Percentiles rank a stretch among this genome's conserved stretches.
Conservation (phyloP, 805 yeast species). For the Grigorovia jiainica region DNA sequence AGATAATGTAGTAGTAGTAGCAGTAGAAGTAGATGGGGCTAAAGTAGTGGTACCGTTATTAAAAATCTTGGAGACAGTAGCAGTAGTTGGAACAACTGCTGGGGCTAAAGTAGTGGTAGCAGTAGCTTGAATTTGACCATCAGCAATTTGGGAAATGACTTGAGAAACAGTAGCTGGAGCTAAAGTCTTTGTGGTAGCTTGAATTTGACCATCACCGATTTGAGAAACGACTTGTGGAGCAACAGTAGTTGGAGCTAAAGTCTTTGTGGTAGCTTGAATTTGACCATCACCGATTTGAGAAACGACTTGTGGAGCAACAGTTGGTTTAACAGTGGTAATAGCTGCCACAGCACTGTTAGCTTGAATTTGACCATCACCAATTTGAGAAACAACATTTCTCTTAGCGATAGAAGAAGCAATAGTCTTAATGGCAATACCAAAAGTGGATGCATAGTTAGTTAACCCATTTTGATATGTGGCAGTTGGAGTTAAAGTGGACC, state of each 20-base stretch:
- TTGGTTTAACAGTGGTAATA: slow-evolving; percentile 6
- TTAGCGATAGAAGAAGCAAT: slow-evolving; percentile 24
- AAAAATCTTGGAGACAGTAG: slow-evolving; percentile 20
- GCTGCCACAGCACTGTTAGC: slow-evolving; percentile 25
- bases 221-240: slow-evolving; percentile 37
- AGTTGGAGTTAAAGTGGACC: slow-evolving; percentile 33
- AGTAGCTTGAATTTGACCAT: slow-evolving; percentile 44
- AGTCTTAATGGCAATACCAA: slow-evolving; percentile 34
- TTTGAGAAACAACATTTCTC: slow-evolving; percentile 40
- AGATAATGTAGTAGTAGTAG: slow-evolving; percentile 15
- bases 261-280: slow-evolving; percentile 36
- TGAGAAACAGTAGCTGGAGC: no score
- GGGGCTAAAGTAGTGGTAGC: slow-evolving; percentile 30
- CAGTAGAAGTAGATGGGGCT: slow-evolving; percentile 21
- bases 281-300: no score
- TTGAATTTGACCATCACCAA: slow-evolving; percentile 53
- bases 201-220: slow-evolving; percentile 45
- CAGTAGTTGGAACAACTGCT: slow-evolving; percentile 25
- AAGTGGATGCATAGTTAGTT: slow-evolving; percentile 28
- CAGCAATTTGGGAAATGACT: slow-evolving; percentile 39
- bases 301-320: slow-evolving; percentile 33
- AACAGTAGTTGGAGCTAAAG: slow-evolving; percentile 16
- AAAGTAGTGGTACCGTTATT: slow-evolving; percentile 13
- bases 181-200: slow-evolving; percentile 31
- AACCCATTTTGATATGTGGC: slow-evolving; percentile 29